These are phyloP conservation scores for Dactylellina parvicollis DNA, from an alignment of 2,329 filamentous ascomycete genomes.

Conservation along the genomic window DNA sequence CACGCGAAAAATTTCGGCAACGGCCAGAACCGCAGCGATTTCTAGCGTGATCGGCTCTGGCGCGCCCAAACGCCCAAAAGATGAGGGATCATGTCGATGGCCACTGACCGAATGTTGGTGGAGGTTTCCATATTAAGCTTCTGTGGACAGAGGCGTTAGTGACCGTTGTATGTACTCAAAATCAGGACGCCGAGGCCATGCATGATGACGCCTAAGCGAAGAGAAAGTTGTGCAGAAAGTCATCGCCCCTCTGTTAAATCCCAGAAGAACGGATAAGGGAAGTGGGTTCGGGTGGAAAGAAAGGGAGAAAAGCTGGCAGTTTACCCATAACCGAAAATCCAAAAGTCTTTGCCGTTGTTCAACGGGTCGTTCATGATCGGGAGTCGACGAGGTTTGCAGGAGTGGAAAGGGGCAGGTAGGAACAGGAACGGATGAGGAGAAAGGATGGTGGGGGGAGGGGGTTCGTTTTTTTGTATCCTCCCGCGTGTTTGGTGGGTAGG, in stretches of 20 bases:
- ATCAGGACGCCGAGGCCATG: slow-evolving; percentile 39
- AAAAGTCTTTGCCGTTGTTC: slow-evolving; percentile 74
- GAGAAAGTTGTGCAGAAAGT: slow-evolving; percentile 28
- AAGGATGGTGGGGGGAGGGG: slow-evolving; percentile 37
- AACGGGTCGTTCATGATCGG: slow-evolving; percentile 47
- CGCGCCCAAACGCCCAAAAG: slow-evolving; percentile 11
- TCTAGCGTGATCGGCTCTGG: slow-evolving; percentile 1
- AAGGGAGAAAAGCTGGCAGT: slow-evolving; percentile 58
- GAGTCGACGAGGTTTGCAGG: slow-evolving; percentile 14
- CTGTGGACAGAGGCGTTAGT: slow-evolving; percentile 63
- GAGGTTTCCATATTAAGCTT: slow-evolving; percentile 97
- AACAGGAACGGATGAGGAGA: slow-evolving; percentile 3
- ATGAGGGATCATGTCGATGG: slow-evolving; percentile 33
- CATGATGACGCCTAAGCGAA: slow-evolving; percentile 55
- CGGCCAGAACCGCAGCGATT: slow-evolving; percentile 9
- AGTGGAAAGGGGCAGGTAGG: slow-evolving; percentile 36
- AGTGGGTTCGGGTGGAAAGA: slow-evolving; percentile 21
- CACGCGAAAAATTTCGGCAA: slow-evolving; percentile 46
- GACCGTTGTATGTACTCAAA: slow-evolving; percentile 14
- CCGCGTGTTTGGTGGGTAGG: slow-evolving; percentile 20
- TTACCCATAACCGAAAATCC: slow-evolving; percentile 97
- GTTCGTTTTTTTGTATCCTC: slow-evolving; percentile 30
- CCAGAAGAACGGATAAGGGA: slow-evolving; percentile 44
- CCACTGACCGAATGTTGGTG: slow-evolving; percentile 85
- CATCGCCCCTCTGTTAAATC: slow-evolving; percentile 20